Conservation (phyloP, 2,329 filamentous ascomycete genomes). For the Beauveria medogensis region DNA sequence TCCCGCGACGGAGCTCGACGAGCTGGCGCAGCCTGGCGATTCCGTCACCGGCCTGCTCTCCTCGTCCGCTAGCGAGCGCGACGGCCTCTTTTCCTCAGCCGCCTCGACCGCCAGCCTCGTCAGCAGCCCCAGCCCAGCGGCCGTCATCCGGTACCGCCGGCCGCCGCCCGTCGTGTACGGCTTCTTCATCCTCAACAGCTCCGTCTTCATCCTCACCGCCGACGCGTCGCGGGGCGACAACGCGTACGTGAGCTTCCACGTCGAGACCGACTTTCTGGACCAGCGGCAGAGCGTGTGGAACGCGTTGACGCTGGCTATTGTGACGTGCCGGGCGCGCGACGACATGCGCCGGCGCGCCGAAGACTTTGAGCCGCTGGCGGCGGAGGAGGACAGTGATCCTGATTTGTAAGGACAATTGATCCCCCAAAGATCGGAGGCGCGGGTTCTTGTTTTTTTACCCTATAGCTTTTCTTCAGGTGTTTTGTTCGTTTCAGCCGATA, state of each 20-base stretch:
- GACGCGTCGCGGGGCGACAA: constrained; percentile 29
- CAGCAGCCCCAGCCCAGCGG: not conserved
- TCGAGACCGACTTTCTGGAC: constrained; percentile 32
- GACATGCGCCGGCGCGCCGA: constrained; percentile 26
- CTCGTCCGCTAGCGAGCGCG: not conserved
- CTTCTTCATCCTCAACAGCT: constrained; percentile 32
- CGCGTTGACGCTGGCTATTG: constrained; percentile 33
- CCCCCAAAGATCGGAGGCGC: no score
- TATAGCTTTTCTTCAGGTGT: not conserved
- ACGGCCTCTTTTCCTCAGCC: constrained; percentile 9
- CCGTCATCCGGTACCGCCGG: constrained; percentile 18
- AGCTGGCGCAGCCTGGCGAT: not conserved
- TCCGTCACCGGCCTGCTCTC: not conserved
- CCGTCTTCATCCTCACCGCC: constrained; percentile 31
- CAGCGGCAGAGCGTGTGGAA: constrained; percentile 36
- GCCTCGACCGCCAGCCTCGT: not conserved
- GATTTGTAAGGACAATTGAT: constrained; percentile 21
- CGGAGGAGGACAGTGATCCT: constrained; percentile 28
- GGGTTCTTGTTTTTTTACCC: not conserved
- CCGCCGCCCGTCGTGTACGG: constrained; percentile 35
- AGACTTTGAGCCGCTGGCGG: constrained; percentile 27
- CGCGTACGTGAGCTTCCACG: constrained; percentile 34
- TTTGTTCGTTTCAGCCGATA: not conserved
- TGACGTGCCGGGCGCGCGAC: constrained; percentile 32
- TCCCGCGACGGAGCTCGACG: constrained; percentile 11